Conservation (phyloP, 2,329 filamentous ascomycete species). For the Mariannaea elegans region DNA sequence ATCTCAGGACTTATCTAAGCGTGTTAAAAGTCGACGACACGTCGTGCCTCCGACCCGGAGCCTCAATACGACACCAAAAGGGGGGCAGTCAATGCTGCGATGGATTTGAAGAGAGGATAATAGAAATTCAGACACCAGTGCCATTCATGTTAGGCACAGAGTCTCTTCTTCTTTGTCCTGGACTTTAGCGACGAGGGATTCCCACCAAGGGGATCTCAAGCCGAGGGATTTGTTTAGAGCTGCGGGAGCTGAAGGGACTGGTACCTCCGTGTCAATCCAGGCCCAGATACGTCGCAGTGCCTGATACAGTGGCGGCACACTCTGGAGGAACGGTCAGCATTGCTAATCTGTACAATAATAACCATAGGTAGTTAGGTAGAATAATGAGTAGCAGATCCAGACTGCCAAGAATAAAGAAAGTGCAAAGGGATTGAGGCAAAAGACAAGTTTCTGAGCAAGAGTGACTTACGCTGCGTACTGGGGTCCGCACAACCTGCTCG, state of each 20-base stretch:
- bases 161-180: conserved; percentile 45
- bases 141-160: conserved; percentile 50
- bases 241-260: conserved; percentile 21
- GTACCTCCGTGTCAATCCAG: conserved; percentile 46
- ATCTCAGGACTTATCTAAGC: conserved; percentile 44
- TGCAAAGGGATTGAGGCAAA: neutral
- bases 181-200: conserved; percentile 47
- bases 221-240: conserved; percentile 36
- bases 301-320: conserved; percentile 50
- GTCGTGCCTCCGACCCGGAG: conserved; percentile 17
- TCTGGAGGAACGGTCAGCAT: conserved; percentile 42
- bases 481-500: conserved; percentile 46
- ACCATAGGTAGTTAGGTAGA: conserved; percentile 4
- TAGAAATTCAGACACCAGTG: conserved; percentile 11
- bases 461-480: conserved; percentile 51
- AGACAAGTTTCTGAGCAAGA: conserved; percentile 6
- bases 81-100: conserved; percentile 39
- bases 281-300: conserved; percentile 46
- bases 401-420: conserved; percentile 26
- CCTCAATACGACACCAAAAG: conserved; percentile 36
- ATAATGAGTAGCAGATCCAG: conserved; percentile 33
- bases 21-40: conserved; percentile 8
- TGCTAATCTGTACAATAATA: conserved; percentile 31
- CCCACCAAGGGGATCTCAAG: conserved; percentile 51
- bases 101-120: conserved; percentile 16